Evolutionary conservation across 208 protist species (phyloP).

Genomic region (Novymonas esmeraldas): DNA sequence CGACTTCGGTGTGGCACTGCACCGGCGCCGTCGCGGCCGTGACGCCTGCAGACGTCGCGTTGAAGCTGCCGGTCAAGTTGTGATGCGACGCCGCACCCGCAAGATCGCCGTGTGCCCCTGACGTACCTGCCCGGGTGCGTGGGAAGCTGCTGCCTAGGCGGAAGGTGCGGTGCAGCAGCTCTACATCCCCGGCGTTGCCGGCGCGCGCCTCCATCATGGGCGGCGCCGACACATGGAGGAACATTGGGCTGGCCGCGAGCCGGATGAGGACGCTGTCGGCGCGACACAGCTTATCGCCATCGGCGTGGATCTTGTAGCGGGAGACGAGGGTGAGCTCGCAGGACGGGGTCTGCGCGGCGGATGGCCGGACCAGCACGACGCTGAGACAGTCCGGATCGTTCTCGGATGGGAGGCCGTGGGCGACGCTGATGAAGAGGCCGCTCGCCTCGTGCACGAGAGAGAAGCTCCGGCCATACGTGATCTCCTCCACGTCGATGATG

Average conservation of each 20-base stretch:
- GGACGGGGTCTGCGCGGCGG: slow-evolving; percentile 38
- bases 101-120: not conserved
- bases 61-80: slow-evolving; percentile 23
- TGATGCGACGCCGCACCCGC: slow-evolving; percentile 1
- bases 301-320: slow-evolving; percentile 78
- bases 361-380: slow-evolving; percentile 53
- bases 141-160: slow-evolving; percentile 35
- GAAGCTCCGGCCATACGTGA: slow-evolving; percentile 71
- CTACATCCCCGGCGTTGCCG: slow-evolving; percentile 23
- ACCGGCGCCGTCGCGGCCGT: slow-evolving; percentile 5
- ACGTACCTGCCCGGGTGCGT: slow-evolving; percentile 3
- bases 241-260: slow-evolving; percentile 48
- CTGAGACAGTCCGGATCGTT: slow-evolving; percentile 71
- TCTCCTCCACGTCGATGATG: slow-evolving; percentile 42
- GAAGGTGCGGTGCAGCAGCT: slow-evolving; percentile 46
- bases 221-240: slow-evolving; percentile 63
- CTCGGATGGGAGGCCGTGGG: slow-evolving; percentile 51
- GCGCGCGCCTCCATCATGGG: slow-evolving; percentile 25
- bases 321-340: slow-evolving; percentile 71
- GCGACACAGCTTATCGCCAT: slow-evolving; percentile 65
- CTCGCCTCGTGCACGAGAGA: slow-evolving; percentile 64
- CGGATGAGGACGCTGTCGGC: slow-evolving; percentile 70
- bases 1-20: slow-evolving; percentile 21
- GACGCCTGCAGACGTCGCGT: slow-evolving; percentile 7
- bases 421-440: slow-evolving; percentile 59